phyloP scores from a whole-genome alignment of 352 stramenopile genomes.

The Phytophthora fragariae region DNA sequence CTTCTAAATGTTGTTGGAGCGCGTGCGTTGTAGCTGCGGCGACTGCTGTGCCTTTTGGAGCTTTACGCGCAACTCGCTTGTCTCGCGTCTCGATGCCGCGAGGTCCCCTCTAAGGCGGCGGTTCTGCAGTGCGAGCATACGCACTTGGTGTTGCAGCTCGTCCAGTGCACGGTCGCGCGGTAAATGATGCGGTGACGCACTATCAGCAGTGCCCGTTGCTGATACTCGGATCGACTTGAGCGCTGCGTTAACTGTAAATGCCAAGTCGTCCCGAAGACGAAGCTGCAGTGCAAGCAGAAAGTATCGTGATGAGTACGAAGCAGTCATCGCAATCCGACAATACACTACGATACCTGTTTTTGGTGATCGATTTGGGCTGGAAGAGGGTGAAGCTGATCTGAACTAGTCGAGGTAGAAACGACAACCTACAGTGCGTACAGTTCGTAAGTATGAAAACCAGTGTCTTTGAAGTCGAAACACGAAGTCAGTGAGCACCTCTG shows the following conservation, averaged over 20 bases:
- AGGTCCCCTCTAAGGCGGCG: slow-evolving; percentile 61
- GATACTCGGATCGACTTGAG: slow-evolving; percentile 77
- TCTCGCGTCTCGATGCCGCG: slow-evolving; percentile 57
- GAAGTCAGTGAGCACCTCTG: slow-evolving; percentile 50
- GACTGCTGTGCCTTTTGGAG: slow-evolving; percentile 50
- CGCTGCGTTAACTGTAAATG: slow-evolving; percentile 81
- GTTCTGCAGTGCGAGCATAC: slow-evolving; percentile 74
- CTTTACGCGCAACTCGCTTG: slow-evolving; percentile 62
- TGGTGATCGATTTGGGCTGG: slow-evolving; percentile 72
- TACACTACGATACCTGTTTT: slow-evolving; percentile 55
- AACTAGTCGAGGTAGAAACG: slow-evolving; percentile 60
- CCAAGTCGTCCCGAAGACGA: slow-evolving; percentile 75
- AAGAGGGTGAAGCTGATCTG: slow-evolving; percentile 57
- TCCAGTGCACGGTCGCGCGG: slow-evolving; percentile 42
- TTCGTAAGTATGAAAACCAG: not conserved
- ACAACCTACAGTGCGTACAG: slow-evolving; percentile 42
- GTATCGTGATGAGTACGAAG: not conserved
- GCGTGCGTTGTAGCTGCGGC: slow-evolving; percentile 50
- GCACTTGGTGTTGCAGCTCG: slow-evolving; percentile 68
- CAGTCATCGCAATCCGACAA: not conserved
- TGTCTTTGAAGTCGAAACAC: not conserved
- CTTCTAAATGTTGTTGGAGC: slow-evolving; percentile 41
- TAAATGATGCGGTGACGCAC: slow-evolving; percentile 14
- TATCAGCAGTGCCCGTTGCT: not conserved
- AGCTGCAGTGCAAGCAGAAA: slow-evolving; percentile 40